Percentiles rank a stretch among this genome's conserved stretches.
These are phyloP conservation scores for Spongiforma sp. DNA, from an alignment of 1,284 basidiomycete genomes.

Conservation along the genomic window DNA sequence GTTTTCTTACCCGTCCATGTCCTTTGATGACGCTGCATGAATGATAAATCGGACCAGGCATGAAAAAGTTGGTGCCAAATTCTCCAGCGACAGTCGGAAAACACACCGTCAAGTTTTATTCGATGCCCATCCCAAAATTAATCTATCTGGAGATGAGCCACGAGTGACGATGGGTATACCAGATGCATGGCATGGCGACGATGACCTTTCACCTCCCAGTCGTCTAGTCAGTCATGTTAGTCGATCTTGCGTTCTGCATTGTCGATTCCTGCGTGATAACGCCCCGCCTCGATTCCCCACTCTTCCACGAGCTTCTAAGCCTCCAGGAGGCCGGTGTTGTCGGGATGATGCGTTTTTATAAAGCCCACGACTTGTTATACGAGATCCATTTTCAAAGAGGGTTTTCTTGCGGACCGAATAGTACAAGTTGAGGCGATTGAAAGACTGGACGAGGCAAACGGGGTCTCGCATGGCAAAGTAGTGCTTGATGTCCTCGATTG, in stretches of 20 bases:
- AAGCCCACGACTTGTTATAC: conserved; percentile 76
- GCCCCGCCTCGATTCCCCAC: conserved; percentile 67
- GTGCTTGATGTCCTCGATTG: conserved; percentile 79
- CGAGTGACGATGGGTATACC: conserved; percentile 14
- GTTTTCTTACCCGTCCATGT: conserved; percentile 71
- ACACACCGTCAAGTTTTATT: conserved; percentile 77
- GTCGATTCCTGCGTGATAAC: conserved; percentile 88
- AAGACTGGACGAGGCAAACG: conserved; percentile 77
- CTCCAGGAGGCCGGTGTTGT: conserved; percentile 94
- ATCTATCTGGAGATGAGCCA: conserved; percentile 48
- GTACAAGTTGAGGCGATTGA: conserved; percentile 93
- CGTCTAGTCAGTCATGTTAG: conserved; percentile 83
- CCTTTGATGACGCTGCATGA: conserved; percentile 73
- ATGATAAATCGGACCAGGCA: conserved; percentile 78
- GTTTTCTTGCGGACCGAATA: too few species aligned
- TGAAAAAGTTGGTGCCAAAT: conserved; percentile 3
- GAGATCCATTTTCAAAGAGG: conserved; percentile 60
- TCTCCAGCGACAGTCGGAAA: background rate
- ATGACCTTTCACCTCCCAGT: conserved; percentile 78
- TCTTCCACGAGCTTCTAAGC: conserved; percentile 68
- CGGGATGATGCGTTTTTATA: conserved; percentile 69
- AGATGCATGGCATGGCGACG: conserved; percentile 78
- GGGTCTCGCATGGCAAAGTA: conserved; percentile 71
- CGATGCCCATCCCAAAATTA: conserved; percentile 98
- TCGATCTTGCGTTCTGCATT: conserved; percentile 67